phyloP scores from a whole-genome alignment of 805 yeast genomes.

The Citeromyces nyonsensis region DNA sequence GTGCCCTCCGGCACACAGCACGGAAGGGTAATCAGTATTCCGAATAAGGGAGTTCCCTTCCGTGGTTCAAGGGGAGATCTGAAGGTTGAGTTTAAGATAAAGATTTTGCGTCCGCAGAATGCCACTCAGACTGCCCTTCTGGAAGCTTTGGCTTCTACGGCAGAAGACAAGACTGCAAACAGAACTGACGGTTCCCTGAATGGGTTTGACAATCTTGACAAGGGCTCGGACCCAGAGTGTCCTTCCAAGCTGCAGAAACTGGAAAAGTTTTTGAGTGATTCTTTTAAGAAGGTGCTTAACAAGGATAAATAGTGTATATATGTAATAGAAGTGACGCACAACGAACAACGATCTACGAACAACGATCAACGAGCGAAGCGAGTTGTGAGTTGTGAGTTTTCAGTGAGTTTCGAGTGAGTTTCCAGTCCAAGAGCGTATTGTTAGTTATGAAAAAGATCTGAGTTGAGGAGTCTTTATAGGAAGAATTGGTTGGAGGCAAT shows the following conservation, averaged over 20 bases:
- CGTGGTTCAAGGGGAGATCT: slow-evolving; percentile 54
- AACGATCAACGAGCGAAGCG: not conserved
- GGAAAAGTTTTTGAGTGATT: slow-evolving; percentile 40
- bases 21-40: slow-evolving; percentile 59
- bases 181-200: slow-evolving; percentile 39
- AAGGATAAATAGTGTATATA: slow-evolving; percentile 5
- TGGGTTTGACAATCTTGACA: slow-evolving; percentile 13
- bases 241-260: slow-evolving; percentile 37
- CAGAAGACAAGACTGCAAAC: slow-evolving; percentile 67
- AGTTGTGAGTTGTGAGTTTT: not conserved
- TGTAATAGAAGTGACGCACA: not conserved
- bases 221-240: slow-evolving; percentile 11
- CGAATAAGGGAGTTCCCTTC: slow-evolving; percentile 79
- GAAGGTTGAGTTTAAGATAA: slow-evolving; percentile 58
- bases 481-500: no score
- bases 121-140: slow-evolving; percentile 79
- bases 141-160: slow-evolving; percentile 89
- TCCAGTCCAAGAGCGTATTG: not conserved
- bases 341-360: not conserved
- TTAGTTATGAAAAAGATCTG: no score
- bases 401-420: not conserved
- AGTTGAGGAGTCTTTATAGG: slow-evolving; percentile 1
- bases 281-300: slow-evolving; percentile 29
- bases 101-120: slow-evolving; percentile 58
- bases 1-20: slow-evolving; percentile 76